Base-by-base conservation (phyloP, 108 stramenopile genomes). In the Cylindrotheca fusiformis region DNA sequence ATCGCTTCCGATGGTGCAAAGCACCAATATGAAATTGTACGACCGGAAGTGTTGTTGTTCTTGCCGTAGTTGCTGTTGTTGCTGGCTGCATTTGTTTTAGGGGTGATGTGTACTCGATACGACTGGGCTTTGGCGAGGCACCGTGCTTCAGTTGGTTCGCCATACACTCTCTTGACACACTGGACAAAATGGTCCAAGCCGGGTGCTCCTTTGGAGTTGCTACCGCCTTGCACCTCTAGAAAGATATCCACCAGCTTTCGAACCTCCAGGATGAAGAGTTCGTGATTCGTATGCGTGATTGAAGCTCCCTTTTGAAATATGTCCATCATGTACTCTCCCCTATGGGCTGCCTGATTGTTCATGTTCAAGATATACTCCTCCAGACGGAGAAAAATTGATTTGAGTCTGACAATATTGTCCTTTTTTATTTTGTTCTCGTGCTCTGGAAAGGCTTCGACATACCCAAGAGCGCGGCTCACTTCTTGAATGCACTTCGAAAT, bases 1-100 rank as follows among this genome's bases (percentile, higher is more conserved):
- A 99, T 88, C 1, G 97, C 97, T 10, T 98, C 74, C 4, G 93
- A 85, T 0, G 99, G 95, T 20, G 96, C 91, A 71, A 99, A 97
- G 74, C 98, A 99, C 97, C 98, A 99, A 65, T 92, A 99, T 26
- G 85, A 84, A 17, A 99, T 67, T 21, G 85, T 92, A 50, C 90
- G 63, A 23, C 89, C 85, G 49, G 30, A 55, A 23, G 49, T 21
- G 19, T 60, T 52, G 36, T 58, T 62, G 32, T 48, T 61, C 23
- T 60, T 32, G 62, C 31, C 32, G 48, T 61, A 48, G 21, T 49
- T 46, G 20, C 29, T 22, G 18, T 50, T 31, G 30, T 52, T 52
- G 29, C 29, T 26, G 22, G 32, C 10, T 32, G 30, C 8, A 27
- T 26, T 20, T 26, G 10, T 32, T 41, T 70, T 72, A 18, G 73